phyloP scores from a whole-genome alignment of 129 eudicot genomes.

The Calendula officinalis region DNA sequence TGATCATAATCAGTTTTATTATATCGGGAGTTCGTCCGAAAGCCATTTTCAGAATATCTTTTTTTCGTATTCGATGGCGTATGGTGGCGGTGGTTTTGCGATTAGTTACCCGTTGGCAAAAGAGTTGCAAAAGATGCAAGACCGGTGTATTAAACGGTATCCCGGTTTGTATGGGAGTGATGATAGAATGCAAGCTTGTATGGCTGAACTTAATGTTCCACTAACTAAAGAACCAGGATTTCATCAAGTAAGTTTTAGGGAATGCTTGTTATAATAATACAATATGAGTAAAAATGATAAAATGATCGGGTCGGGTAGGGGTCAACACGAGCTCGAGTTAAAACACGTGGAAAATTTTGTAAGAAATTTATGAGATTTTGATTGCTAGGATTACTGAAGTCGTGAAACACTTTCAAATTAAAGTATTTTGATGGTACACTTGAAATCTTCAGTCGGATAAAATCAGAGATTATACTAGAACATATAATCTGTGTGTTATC shows the following conservation, averaged over 20 bases:
- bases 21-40: slow-evolving; percentile 72
- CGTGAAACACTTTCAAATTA: too few species aligned
- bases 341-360: too few species aligned
- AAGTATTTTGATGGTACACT: too few species aligned
- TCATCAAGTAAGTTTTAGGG: slow-evolving; percentile 56
- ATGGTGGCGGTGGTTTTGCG: slow-evolving; percentile 89
- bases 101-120: slow-evolving; percentile 67
- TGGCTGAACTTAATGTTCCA: slow-evolving; percentile 89
- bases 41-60: slow-evolving; percentile 76
- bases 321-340: too few species aligned
- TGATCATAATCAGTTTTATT: slow-evolving; percentile 64
- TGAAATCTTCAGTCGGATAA: too few species aligned
- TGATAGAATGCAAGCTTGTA: slow-evolving; percentile 86
- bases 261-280: neutral
- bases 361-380: too few species aligned
- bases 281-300: too few species aligned
- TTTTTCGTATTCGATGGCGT: slow-evolving; percentile 80
- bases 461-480: too few species aligned
- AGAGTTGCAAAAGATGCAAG: slow-evolving; percentile 77
- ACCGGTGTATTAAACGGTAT: slow-evolving; percentile 60
- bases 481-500: too few species aligned
- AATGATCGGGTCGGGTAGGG: too few species aligned
- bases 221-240: slow-evolving; percentile 67
- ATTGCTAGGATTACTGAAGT: too few species aligned
- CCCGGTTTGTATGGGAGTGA: slow-evolving; percentile 84